phyloP scores from a whole-genome alignment of 176 grass and related monocot genomes.

The Zizania latifolia region DNA sequence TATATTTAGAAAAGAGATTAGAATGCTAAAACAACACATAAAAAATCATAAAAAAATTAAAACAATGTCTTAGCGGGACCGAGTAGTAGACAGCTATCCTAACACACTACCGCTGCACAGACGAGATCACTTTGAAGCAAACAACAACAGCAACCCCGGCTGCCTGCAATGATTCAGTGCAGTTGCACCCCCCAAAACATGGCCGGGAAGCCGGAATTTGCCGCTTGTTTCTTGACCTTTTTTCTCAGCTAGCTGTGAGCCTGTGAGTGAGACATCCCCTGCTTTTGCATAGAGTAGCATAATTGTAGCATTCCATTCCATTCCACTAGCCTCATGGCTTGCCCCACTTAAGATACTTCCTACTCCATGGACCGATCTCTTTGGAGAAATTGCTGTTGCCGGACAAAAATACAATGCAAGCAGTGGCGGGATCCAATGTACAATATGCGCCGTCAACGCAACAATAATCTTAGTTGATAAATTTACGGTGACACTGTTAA shows the following conservation, averaged over 20 bases:
- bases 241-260: not conserved
- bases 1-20: too few species aligned
- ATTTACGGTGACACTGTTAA: too few species aligned
- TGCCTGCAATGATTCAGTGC: conserved; percentile 38
- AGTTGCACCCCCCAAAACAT: conserved; percentile 17
- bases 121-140: conserved; percentile 25
- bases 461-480: too few species aligned
- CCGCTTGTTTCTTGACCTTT: conserved; percentile 11
- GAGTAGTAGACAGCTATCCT: not conserved
- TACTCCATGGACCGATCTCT: not conserved
- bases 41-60: too few species aligned
- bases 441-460: too few species aligned
- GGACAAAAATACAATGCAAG: not conserved
- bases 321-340: not conserved
- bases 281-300: not conserved
- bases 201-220: not conserved
- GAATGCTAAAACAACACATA: too few species aligned
- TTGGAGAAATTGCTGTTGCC: not conserved
- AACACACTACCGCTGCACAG: not conserved
- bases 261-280: not conserved
- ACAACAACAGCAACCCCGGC: not conserved
- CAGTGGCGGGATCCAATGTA: too few species aligned
- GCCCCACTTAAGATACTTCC: not conserved
- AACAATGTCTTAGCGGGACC: too few species aligned
- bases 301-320: not conserved